Evolutionary conservation across 2,329 filamentous ascomycete species (phyloP).

Genomic region (Alternaria triticina): DNA sequence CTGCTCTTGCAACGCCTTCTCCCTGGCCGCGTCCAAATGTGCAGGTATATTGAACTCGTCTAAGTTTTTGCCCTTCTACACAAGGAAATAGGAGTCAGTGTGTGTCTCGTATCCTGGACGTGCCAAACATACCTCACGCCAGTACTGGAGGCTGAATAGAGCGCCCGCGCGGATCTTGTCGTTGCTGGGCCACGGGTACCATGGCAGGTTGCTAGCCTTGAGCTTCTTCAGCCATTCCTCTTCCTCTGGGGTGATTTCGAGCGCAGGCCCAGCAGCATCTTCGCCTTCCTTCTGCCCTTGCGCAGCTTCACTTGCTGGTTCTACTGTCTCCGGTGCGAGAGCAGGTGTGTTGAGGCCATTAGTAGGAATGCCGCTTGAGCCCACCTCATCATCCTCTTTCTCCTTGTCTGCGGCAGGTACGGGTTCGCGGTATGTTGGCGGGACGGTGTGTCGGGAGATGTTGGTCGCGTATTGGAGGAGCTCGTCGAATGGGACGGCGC

Average conservation of each 20-base stretch:
- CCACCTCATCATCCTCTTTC: conserved; percentile 25
- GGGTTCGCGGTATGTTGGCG: conserved; percentile 60
- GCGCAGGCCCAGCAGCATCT: conserved; percentile 9
- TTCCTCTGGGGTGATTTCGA: conserved; percentile 38
- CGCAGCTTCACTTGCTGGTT: conserved; percentile 30
- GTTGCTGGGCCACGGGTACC: conserved; percentile 78
- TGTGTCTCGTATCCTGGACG: not conserved
- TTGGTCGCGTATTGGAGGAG: conserved; percentile 78
- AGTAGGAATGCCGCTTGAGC: conserved; percentile 31
- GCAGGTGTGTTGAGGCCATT: conserved; percentile 40
- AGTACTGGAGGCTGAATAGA: conserved; percentile 51
- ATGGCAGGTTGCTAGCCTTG: conserved; percentile 49
- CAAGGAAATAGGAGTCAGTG: not conserved
- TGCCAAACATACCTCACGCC: conserved; percentile 18
- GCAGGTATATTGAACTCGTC: conserved; percentile 32
- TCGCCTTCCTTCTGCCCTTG: conserved; percentile 22
- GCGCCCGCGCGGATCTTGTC: conserved; percentile 72
- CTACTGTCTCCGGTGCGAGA: conserved; percentile 29
- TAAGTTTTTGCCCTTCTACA: conserved; percentile 20
- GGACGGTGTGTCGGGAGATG: conserved; percentile 80
- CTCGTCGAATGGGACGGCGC: conserved; percentile 70
- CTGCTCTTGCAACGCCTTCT: conserved; percentile 2
- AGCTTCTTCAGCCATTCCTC: conserved; percentile 45
- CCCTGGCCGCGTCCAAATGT: conserved; percentile 26
- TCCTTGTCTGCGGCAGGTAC: conserved; percentile 27